Evolutionary conservation across 768 basidiomycete genomes (phyloP).

Genomic region (Termitomyces sp.): DNA sequence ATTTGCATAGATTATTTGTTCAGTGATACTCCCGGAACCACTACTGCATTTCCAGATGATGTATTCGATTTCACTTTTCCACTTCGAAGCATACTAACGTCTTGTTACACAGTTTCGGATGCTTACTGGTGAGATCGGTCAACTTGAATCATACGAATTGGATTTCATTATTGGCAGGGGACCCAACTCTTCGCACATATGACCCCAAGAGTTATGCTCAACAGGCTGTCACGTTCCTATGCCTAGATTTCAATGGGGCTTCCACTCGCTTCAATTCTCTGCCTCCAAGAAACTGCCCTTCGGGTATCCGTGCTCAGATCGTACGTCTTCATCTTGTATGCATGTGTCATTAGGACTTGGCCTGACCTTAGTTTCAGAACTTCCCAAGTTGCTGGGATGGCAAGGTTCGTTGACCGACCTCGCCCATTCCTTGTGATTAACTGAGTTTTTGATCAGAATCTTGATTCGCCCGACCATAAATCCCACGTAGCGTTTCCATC

Average conservation of each 20-base stretch:
- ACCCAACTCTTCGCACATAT: slow-evolving; percentile 40
- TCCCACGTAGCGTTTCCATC: slow-evolving; percentile 45
- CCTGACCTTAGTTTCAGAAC: slow-evolving; percentile 25
- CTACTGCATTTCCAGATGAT: slow-evolving; percentile 50
- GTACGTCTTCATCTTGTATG: slow-evolving; percentile 23
- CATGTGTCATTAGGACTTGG: background rate
- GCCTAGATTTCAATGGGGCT: slow-evolving; percentile 39
- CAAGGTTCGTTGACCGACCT: slow-evolving; percentile 25
- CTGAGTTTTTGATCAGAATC: slow-evolving; percentile 23
- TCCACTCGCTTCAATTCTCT: slow-evolving; percentile 32
- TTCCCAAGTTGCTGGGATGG: slow-evolving; percentile 56
- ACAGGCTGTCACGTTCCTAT: slow-evolving; percentile 42
- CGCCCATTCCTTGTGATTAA: background rate
- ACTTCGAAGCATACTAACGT: background rate
- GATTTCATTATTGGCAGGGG: slow-evolving; percentile 20
- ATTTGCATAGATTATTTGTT: slow-evolving; percentile 39
- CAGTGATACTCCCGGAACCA: slow-evolving; percentile 37
- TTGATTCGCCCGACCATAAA: slow-evolving; percentile 46
- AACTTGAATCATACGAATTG: background rate
- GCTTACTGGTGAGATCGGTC: slow-evolving; percentile 35
- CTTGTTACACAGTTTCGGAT: slow-evolving; percentile 39
- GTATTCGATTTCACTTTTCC: slow-evolving; percentile 22
- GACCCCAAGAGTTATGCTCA: slow-evolving; percentile 37
- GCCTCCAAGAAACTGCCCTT: slow-evolving; percentile 34
- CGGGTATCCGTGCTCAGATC: slow-evolving; percentile 45